These are phyloP conservation scores for Globisporangium perplexum DNA, from an alignment of 352 stramenopile genomes.

Conservation along the genomic window DNA sequence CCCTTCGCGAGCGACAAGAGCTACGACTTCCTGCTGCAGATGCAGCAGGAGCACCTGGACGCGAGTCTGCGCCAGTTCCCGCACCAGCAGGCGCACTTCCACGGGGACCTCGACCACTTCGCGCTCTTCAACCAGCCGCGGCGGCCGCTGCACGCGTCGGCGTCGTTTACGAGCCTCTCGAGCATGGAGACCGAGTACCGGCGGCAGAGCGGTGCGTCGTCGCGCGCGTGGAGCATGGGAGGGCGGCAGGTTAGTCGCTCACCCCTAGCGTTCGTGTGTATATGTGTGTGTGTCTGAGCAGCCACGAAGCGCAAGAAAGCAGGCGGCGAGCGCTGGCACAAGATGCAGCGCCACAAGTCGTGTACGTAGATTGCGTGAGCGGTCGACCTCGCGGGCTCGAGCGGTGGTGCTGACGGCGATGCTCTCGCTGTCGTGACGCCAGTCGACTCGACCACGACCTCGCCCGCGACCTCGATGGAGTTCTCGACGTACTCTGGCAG, in stretches of 20 bases:
- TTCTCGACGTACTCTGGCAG: conserved; percentile 20
- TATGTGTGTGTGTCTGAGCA: conserved; percentile 5
- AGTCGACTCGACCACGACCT: conserved; percentile 54
- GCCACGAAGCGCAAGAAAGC: conserved; percentile 62
- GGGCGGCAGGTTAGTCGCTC: too few relatives aligned
- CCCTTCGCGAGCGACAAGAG: conserved; percentile 20
- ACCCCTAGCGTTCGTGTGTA: background rate
- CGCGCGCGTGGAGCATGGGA: background rate
- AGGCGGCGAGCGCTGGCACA: conserved; percentile 54
- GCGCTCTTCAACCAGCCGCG: conserved; percentile 16
- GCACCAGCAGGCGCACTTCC: conserved; percentile 27
- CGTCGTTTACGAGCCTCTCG: conserved; percentile 66
- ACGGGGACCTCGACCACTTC: conserved; percentile 16
- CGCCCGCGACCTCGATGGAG: conserved; percentile 34
- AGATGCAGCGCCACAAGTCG: conserved; percentile 53
- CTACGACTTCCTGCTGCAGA: conserved; percentile 56
- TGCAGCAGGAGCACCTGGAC: conserved; percentile 40
- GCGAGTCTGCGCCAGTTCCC: conserved; percentile 35
- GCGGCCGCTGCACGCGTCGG: conserved; percentile 53
- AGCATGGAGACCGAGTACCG: conserved; percentile 68
- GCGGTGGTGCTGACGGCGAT: background rate
- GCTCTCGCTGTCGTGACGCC: background rate
- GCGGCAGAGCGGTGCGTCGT: conserved; percentile 38
- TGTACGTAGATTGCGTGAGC: conserved; percentile 12
- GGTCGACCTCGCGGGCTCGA: too few relatives aligned